Conservation (phyloP, 164 flowering plant genomes). For the Tinospora cordifolia region DNA sequence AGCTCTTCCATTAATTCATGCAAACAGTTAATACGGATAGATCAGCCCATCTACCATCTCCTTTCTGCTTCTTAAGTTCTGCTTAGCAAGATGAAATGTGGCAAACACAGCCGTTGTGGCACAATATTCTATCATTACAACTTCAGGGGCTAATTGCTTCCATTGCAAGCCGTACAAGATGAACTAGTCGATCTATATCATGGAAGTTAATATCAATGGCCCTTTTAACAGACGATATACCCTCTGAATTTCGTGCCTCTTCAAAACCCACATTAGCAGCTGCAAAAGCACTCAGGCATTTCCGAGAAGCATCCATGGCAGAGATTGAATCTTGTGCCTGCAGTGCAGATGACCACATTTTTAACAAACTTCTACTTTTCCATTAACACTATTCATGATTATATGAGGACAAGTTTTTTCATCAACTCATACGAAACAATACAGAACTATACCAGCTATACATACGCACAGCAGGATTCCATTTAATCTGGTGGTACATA, state of each 20-base stretch:
- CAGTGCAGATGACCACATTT: constrained; percentile 35
- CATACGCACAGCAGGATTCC: too few species aligned
- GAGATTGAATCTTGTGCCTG: constrained; percentile 55
- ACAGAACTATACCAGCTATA: too few species aligned
- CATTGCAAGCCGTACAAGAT: constrained; percentile 55
- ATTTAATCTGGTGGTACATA: too few species aligned
- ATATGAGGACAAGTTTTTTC: not conserved
- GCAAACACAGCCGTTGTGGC: constrained; percentile 19
- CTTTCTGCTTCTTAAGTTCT: not conserved
- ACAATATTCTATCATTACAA: constrained; percentile 13
- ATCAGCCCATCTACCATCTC: not conserved
- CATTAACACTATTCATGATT: not conserved
- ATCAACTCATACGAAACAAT: not conserved
- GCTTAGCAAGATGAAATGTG: constrained; percentile 5
- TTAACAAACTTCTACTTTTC: constrained; percentile 3
- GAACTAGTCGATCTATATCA: constrained; percentile 53
- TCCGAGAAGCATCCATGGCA: constrained; percentile 80
- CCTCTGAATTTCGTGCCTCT: constrained; percentile 34
- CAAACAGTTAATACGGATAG: not conserved
- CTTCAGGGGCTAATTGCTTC: constrained; percentile 46
- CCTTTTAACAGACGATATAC: constrained; percentile 36
- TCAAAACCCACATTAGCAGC: constrained; percentile 36
- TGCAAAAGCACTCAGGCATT: constrained; percentile 48
- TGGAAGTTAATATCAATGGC: constrained; percentile 81
- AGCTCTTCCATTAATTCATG: not conserved